Evolutionary conservation across 1,284 basidiomycete genomes (phyloP).

Genomic region (Ustilago vetiveriae): DNA sequence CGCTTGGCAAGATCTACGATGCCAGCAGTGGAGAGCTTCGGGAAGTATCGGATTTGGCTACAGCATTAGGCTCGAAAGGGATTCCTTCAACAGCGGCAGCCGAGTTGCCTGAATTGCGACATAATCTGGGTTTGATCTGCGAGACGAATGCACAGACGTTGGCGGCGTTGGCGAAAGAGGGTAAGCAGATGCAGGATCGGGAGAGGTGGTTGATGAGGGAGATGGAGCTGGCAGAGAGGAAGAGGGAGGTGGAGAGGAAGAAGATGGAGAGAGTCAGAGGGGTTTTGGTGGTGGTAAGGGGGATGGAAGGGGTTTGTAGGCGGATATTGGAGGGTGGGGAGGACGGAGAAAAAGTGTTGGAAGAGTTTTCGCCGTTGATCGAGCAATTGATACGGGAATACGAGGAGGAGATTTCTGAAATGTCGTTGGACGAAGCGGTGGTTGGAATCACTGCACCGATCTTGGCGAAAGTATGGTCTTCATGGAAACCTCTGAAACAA

Average conservation of each 20-base stretch:
- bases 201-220: conserved; percentile 75
- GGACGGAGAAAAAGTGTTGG: conserved; percentile 7
- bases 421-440: conserved; percentile 79
- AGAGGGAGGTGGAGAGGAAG: conserved; percentile 74
- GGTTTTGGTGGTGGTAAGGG: conserved; percentile 36
- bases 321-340: not conserved
- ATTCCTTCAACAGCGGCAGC: conserved; percentile 3
- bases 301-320: conserved; percentile 28
- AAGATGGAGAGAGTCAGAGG: conserved; percentile 51
- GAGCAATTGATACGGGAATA: conserved; percentile 14
- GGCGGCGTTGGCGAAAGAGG: conserved; percentile 87
- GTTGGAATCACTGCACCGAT: conserved; percentile 87
- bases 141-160: conserved; percentile 84
- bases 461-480: conserved; percentile 74
- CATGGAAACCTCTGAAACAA: conserved; percentile 74
- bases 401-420: conserved; percentile 19
- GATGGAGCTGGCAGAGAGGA: conserved; percentile 74
- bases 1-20: conserved; percentile 57
- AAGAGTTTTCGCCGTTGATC: conserved; percentile 27
- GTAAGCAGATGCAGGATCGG: conserved; percentile 80
- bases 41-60: conserved; percentile 51
- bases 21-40: conserved; percentile 51
- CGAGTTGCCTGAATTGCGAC: conserved; percentile 87
- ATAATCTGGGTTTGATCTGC: conserved; percentile 88
- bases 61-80: conserved; percentile 41